phyloP scores from a whole-genome alignment of 495 filamentous ascomycete species.

The Trichoderma erinaceum region DNA sequence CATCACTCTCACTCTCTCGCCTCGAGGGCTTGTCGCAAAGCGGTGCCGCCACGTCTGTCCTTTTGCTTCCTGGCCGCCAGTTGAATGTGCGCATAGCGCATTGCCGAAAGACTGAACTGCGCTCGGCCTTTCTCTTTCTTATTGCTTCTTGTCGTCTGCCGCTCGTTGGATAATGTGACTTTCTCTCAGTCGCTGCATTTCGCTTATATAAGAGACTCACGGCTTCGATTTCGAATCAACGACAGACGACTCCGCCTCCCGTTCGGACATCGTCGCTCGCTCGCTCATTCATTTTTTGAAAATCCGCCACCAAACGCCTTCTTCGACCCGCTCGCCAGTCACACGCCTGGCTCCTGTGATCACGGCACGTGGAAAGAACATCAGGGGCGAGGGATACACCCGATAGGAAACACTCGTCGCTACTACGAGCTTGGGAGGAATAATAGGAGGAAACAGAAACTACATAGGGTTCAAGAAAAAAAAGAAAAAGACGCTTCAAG shows the following conservation, averaged over 20 bases:
- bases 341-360: not conserved
- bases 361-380: not conserved
- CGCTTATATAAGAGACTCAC: not conserved
- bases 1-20: not conserved
- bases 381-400: not conserved
- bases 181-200: not conserved
- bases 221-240: not conserved
- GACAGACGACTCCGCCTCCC: not conserved
- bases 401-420: not conserved
- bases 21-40: not conserved
- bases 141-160: not conserved
- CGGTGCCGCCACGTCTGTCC: not conserved
- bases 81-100: not conserved
- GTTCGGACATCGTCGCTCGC: not conserved
- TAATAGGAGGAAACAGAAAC: not conserved
- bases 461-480: not conserved
- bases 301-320: not conserved
- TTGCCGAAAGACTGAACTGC: not conserved
- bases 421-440: not conserved
- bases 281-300: not conserved
- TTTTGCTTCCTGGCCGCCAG: not conserved
- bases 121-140: not conserved
- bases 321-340: conserved; percentile 2
- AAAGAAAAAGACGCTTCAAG: not conserved
- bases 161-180: not conserved